Percentiles rank a stretch among this genome's conserved stretches.
Conservation (phyloP, 2,329 filamentous ascomycete genomes). For the Esteya vermicola region DNA sequence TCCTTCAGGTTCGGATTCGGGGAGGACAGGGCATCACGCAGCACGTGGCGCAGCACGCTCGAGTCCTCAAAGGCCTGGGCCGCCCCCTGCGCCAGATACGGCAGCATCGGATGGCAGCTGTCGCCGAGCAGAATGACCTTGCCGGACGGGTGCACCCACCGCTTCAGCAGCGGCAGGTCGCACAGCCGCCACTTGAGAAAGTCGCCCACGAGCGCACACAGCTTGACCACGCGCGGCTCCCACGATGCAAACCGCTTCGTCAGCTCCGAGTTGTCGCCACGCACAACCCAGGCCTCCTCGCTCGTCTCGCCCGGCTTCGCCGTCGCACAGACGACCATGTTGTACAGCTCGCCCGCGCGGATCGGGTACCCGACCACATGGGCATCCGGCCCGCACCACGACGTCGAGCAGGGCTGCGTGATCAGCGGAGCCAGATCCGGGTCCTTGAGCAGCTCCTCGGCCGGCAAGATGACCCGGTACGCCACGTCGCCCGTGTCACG, state of each 20-base stretch:
- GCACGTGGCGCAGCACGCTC: slow-evolving; percentile 12
- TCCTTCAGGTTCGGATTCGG: not conserved
- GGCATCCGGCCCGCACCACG: slow-evolving; percentile 18
- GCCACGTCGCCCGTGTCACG: slow-evolving; percentile 19
- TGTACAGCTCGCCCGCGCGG: slow-evolving; percentile 16
- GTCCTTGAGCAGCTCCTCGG: slow-evolving; percentile 15
- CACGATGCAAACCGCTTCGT: slow-evolving; percentile 18
- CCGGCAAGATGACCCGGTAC: slow-evolving; percentile 18
- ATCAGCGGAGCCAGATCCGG: slow-evolving; percentile 15
- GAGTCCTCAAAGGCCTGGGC: slow-evolving; percentile 29
- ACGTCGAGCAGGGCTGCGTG: slow-evolving; percentile 14
- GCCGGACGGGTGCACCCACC: slow-evolving; percentile 26
- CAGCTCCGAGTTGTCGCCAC: slow-evolving; percentile 20
- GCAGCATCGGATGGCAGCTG: slow-evolving; percentile 30
- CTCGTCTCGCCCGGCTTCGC: slow-evolving; percentile 2
- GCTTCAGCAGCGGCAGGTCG: slow-evolving; percentile 22
- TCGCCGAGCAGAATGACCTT: slow-evolving; percentile 28
- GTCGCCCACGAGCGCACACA: slow-evolving; percentile 20
- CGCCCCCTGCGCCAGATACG: slow-evolving; percentile 31
- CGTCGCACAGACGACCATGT: slow-evolving; percentile 17
- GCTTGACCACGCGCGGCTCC: slow-evolving; percentile 20
- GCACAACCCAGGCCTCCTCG: slow-evolving; percentile 11
- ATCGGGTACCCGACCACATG: slow-evolving; percentile 19
- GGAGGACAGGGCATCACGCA: not conserved
- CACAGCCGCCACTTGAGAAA: slow-evolving; percentile 32